These are phyloP conservation scores for Ophiosphaerella korrae DNA, from an alignment of 2,329 filamentous ascomycete species.

Conservation along the genomic window DNA sequence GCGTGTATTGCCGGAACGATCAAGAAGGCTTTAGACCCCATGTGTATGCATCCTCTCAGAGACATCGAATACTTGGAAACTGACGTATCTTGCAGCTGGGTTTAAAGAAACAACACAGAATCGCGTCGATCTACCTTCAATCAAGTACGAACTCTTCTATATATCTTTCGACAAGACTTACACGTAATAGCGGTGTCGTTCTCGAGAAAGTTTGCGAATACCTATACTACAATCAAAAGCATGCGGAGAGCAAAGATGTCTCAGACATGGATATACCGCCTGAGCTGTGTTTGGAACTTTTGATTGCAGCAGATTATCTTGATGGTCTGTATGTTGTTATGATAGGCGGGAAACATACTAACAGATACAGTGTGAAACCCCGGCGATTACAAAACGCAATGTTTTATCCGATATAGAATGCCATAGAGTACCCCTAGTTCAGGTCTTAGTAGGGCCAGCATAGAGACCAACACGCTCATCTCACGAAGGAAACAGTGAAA, in stretches of 20 bases:
- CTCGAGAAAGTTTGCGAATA: constrained; percentile 84
- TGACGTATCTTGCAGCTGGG: constrained; percentile 53
- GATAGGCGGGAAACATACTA: not conserved
- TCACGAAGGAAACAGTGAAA: too few relatives aligned
- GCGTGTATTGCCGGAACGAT: constrained; percentile 73
- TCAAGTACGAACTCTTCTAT: constrained; percentile 63
- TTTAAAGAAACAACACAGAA: constrained; percentile 70
- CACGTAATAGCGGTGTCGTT: constrained; percentile 64
- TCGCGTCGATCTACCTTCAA: constrained; percentile 71
- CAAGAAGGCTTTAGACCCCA: constrained; percentile 74
- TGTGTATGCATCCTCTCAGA: constrained; percentile 55
- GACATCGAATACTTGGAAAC: not conserved
- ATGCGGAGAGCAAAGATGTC: constrained; percentile 72
- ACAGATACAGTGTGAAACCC: not conserved
- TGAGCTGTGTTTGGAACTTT: constrained; percentile 76
- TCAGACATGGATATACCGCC: constrained; percentile 81
- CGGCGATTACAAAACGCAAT: not conserved
- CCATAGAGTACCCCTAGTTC: not conserved
- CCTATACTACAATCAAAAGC: constrained; percentile 80
- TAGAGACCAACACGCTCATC: too few relatives aligned
- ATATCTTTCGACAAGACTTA: constrained; percentile 5
- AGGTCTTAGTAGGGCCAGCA: not conserved
- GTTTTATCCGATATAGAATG: not conserved
- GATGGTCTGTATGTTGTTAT: constrained; percentile 39
- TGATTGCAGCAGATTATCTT: constrained; percentile 78